These are phyloP conservation scores for Puccinia triticina DNA, from an alignment of 1,284 basidiomycete genomes.

Conservation along the genomic window DNA sequence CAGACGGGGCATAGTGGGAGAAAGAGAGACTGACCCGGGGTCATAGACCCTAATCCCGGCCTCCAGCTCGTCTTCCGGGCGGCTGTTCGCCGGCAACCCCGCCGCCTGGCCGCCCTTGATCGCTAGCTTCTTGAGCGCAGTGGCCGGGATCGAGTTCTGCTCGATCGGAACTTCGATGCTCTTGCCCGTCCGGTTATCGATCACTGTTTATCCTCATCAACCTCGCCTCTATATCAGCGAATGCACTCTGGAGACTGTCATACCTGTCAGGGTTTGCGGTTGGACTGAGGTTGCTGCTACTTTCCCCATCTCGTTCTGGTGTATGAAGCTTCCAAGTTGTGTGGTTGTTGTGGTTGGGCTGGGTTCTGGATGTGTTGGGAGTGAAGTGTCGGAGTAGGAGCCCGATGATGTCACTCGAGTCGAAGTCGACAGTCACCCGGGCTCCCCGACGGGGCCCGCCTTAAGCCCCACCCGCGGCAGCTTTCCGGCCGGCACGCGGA, in stretches of 20 bases:
- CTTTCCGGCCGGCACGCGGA: no score
- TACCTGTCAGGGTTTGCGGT: not conserved
- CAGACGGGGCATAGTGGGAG: constrained; percentile 55
- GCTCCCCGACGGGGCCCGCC: no score
- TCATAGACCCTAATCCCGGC: constrained; percentile 52
- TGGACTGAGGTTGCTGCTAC: not conserved
- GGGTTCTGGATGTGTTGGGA: no score
- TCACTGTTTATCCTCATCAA: constrained; percentile 64
- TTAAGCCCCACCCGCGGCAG: no score
- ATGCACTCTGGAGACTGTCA: not conserved
- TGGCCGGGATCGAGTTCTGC: constrained; percentile 68
- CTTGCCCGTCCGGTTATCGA: constrained; percentile 81
- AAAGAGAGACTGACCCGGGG: constrained; percentile 69
- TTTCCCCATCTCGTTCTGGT: not conserved
- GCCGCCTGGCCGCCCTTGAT: constrained; percentile 65
- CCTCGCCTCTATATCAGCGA: not conserved
- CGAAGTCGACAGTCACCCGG: no score
- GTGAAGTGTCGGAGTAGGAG: no score
- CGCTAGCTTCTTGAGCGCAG: constrained; percentile 73
- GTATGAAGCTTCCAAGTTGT: no score
- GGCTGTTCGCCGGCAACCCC: constrained; percentile 51
- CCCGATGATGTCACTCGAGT: no score
- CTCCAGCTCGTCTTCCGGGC: constrained; percentile 73
- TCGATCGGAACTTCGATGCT: constrained; percentile 68
- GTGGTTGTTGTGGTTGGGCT: no score